Conservation (phyloP, 1,284 basidiomycete species). For the Cystobasidium pallidum region DNA sequence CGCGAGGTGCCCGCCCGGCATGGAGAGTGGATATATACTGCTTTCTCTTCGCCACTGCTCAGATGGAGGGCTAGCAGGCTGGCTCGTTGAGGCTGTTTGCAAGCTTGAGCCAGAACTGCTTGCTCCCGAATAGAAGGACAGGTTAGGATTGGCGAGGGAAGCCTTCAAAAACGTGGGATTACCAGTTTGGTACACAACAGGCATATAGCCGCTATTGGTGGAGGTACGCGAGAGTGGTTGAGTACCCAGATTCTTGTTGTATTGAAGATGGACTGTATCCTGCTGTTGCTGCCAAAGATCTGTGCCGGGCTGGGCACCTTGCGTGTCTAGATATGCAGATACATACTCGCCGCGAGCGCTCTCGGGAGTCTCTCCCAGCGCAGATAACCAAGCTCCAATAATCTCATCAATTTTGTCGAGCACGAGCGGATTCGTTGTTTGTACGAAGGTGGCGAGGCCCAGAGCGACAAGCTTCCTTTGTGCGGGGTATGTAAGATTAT, state of each 20-base stretch:
- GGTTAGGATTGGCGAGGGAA: neutral
- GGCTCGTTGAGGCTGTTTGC: neutral
- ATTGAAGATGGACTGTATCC: too few species aligned
- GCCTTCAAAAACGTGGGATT: neutral
- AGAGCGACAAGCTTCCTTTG: conserved; percentile 53
- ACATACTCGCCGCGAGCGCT: conserved; percentile 50
- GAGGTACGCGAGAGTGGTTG: neutral
- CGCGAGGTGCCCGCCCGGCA: conserved; percentile 14
- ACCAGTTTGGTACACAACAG: neutral
- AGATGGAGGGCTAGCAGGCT: neutral
- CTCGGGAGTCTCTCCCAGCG: conserved; percentile 51
- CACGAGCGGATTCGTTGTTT: conserved; percentile 44
- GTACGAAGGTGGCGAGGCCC: conserved; percentile 46
- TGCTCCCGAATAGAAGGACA: neutral
- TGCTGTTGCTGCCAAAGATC: neutral
- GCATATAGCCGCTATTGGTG: neutral
- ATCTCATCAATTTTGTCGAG: conserved; percentile 48
- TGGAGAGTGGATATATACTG: neutral
- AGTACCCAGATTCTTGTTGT: too few species aligned
- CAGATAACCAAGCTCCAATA: conserved; percentile 49
- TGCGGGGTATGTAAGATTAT: conserved; percentile 49
- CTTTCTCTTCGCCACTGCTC: neutral
- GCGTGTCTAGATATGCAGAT: neutral
- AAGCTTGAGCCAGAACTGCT: neutral
- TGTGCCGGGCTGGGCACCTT: conserved; percentile 6